These are phyloP conservation scores for Sphaerulina vaccinii DNA, from an alignment of 2,329 filamentous ascomycete genomes.

Conservation along the genomic window DNA sequence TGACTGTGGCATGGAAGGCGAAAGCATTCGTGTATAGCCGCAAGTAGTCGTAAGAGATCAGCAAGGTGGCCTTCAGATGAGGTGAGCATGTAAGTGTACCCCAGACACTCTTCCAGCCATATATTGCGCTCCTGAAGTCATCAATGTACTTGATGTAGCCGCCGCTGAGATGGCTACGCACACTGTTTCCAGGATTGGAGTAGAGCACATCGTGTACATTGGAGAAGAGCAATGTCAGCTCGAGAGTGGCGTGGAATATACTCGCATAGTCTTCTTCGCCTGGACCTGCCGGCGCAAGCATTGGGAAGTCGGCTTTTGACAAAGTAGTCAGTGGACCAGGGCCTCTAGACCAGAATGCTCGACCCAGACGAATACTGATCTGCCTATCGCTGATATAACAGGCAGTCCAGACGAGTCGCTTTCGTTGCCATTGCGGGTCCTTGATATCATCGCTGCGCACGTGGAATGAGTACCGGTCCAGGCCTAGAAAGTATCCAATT, in stretches of 20 bases:
- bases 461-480: constrained; percentile 67
- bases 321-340: constrained; percentile 66
- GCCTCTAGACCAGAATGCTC: constrained; percentile 71
- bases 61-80: constrained; percentile 64
- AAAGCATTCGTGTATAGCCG: constrained; percentile 73
- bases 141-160: constrained; percentile 75
- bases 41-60: constrained; percentile 71
- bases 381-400: constrained; percentile 67
- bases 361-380: constrained; percentile 69
- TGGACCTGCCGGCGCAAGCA: constrained; percentile 57
- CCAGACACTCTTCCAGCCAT: constrained; percentile 70
- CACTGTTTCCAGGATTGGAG: constrained; percentile 67
- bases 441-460: constrained; percentile 57
- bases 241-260: constrained; percentile 69
- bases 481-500: constrained; percentile 67
- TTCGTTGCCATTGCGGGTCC: constrained; percentile 60
- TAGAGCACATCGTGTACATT: constrained; percentile 74
- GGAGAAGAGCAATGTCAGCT: constrained; percentile 69
- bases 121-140: constrained; percentile 67
- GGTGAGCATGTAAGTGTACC: constrained; percentile 64
- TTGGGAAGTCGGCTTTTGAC: constrained; percentile 66
- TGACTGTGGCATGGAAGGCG: constrained; percentile 69
- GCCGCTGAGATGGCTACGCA: constrained; percentile 67
- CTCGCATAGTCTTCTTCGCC: constrained; percentile 66
- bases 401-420: constrained; percentile 66